Conservation (phyloP, 2,329 filamentous ascomycete species). For the Metarhizium album region DNA sequence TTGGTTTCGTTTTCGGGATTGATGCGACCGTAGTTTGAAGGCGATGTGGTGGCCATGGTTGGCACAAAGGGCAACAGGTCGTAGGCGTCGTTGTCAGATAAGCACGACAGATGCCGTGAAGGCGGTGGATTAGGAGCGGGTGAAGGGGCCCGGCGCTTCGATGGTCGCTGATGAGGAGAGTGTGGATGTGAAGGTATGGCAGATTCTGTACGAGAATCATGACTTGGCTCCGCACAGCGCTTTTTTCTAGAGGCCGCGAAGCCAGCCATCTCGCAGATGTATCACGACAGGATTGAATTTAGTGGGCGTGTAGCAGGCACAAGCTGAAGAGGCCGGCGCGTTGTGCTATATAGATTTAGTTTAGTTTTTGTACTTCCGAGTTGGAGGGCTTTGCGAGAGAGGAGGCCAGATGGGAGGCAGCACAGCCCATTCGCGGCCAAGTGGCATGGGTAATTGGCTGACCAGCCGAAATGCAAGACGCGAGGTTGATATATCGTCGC, state of each 20-base stretch:
- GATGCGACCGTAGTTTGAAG: conserved; percentile 21
- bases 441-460: background rate
- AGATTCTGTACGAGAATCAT: background rate
- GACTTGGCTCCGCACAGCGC: conserved; percentile 3
- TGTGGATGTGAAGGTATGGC: background rate
- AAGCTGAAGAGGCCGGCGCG: background rate
- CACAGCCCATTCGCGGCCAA: background rate
- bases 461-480: background rate
- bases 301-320: background rate
- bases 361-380: background rate
- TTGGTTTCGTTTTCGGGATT: conserved; percentile 26
- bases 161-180: background rate
- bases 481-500: background rate
- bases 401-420: background rate
- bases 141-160: conserved; percentile 1
- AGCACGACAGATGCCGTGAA: background rate
- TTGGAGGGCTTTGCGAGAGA: background rate
- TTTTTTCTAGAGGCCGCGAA: background rate
- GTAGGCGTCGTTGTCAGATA: background rate
- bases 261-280: conserved; percentile 4
- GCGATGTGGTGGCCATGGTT: conserved; percentile 10
- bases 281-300: background rate
- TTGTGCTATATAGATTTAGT: background rate
- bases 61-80: conserved; percentile 9
- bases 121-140: background rate